phyloP scores from a whole-genome alignment of 495 filamentous ascomycete genomes.

The Parmelia sp. region DNA sequence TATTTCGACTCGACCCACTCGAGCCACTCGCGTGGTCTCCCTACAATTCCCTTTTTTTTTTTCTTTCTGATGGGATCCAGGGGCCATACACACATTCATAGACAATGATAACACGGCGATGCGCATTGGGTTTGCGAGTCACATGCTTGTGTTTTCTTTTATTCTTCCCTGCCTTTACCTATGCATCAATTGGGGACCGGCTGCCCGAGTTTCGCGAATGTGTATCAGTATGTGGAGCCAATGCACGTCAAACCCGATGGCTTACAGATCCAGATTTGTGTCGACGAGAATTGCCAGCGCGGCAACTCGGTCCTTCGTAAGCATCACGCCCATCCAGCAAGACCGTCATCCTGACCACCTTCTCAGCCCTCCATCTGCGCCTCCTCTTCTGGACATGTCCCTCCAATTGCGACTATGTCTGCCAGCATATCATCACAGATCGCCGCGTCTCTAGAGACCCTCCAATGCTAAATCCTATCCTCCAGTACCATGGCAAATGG shows the following conservation, averaged over 20 bases:
- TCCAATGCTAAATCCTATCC: slow-evolving; percentile 57
- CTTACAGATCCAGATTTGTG: slow-evolving; percentile 58
- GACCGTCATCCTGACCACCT: neutral
- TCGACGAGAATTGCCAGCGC: slow-evolving; percentile 66
- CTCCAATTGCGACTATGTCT: slow-evolving; percentile 94
- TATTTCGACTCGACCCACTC: neutral
- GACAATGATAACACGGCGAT: slow-evolving; percentile 4
- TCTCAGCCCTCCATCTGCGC: slow-evolving; percentile 43
- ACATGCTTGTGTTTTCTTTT: slow-evolving; percentile 25
- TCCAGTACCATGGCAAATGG: slow-evolving; percentile 99
- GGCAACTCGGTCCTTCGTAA: slow-evolving; percentile 44
- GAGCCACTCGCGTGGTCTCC: neutral
- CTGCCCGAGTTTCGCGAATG: slow-evolving; percentile 87
- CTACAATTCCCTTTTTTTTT: neutral
- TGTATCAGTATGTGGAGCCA: slow-evolving; percentile 56
- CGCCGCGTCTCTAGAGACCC: slow-evolving; percentile 58
- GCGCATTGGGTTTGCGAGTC: neutral
- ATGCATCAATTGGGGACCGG: slow-evolving; percentile 76
- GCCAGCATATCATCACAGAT: slow-evolving; percentile 88
- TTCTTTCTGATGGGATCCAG: neutral
- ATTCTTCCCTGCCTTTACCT: slow-evolving; percentile 41
- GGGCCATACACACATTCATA: neutral
- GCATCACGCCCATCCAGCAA: slow-evolving; percentile 16
- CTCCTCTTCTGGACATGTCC: slow-evolving; percentile 62
- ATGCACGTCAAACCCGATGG: neutral